Base-by-base conservation (phyloP, 2,329 filamentous ascomycete species). In the Colletotrichum limetticola region DNA sequence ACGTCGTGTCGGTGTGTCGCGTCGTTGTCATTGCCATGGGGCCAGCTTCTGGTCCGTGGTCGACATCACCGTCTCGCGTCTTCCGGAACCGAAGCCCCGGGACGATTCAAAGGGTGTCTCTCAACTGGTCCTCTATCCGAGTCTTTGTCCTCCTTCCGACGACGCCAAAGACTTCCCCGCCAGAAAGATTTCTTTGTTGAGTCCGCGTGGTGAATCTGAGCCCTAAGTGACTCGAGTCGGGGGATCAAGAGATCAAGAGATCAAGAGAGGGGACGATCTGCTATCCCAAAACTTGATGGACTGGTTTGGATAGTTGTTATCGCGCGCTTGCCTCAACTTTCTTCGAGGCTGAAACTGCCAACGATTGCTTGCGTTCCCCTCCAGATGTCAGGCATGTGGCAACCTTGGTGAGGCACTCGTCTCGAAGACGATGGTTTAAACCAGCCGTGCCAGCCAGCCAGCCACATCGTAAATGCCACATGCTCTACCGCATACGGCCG, bases 61-160 rank as follows among this genome's bases (percentile, higher is more conserved):
- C 37, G 37, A 46, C 16, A n/a, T n/a, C 16, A 4, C 26, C 19
- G 58, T 55, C 64, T 68, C 64, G 68, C 64, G 35, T 63, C 14
- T 35, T 42, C 35, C 35, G 22, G 12, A 63, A 19, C 60, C 19
- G 26, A n/a, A 28, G n/a, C 42, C 26, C 12, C 30, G 28, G 57
- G 32, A n/a, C 35, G 35, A 66, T 22, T 24, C 42, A n/a, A 22
- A n/a, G 19, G 16, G 16, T 49, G 42, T 49, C 42, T 5, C 19
- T n/a, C 19, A 1, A 19, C 16, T 42, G 37, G 37, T 42, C 16
- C 16, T 42, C 37, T 42, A 42, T 42, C 37, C 37, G 37, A 42
- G 37, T 42, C 42, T 49, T 49, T 49, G 42, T 49, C 42, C 42
- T 19, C 42, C 8, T 19, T 19, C 19, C 42, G 42, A 22, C 19